phyloP scores from a whole-genome alignment of 2,329 filamentous ascomycete species.

The Colletotrichum euphorbiae region DNA sequence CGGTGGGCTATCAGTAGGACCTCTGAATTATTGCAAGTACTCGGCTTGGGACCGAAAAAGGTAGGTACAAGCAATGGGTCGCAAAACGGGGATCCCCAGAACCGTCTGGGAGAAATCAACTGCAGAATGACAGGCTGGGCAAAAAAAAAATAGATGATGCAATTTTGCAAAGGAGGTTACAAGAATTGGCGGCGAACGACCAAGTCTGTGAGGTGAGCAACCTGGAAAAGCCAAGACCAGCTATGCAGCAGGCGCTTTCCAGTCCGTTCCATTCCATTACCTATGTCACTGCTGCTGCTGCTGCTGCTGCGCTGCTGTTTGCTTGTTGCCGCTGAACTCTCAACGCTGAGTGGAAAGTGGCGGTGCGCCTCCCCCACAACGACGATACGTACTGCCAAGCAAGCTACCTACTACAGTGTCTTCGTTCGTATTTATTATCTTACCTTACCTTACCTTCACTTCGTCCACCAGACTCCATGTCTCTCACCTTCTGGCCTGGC shows the following conservation, averaged over 20 bases:
- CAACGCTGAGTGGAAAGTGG: slow-evolving; percentile 22
- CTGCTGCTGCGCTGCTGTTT: background rate
- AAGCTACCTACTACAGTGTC: too few relatives aligned
- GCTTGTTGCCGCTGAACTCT: slow-evolving; percentile 1
- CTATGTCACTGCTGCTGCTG: background rate
- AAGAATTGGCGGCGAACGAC: slow-evolving; percentile 20
- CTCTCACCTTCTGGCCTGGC: background rate
- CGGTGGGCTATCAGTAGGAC: slow-evolving; percentile 25
- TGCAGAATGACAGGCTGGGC: slow-evolving; percentile 7
- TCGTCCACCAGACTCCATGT: background rate
- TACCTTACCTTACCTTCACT: background rate
- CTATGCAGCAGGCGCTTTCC: background rate
- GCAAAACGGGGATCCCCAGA: slow-evolving; percentile 8
- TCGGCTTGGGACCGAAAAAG: background rate
- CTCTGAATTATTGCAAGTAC: slow-evolving; percentile 25
- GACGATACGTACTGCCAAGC: slow-evolving; percentile 1
- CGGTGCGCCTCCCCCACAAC: slow-evolving; percentile 23
- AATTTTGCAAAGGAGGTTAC: slow-evolving; percentile 10
- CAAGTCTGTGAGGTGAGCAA: background rate
- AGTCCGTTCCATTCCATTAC: background rate
- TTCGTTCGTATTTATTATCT: too few relatives aligned
- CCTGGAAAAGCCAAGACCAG: slow-evolving; percentile 1
- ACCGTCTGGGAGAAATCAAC: background rate
- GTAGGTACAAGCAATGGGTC: background rate
- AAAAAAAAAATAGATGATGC: slow-evolving; percentile 16